Evolutionary conservation across 805 yeast species (phyloP).

Genomic region (Pichia kluyveri): DNA sequence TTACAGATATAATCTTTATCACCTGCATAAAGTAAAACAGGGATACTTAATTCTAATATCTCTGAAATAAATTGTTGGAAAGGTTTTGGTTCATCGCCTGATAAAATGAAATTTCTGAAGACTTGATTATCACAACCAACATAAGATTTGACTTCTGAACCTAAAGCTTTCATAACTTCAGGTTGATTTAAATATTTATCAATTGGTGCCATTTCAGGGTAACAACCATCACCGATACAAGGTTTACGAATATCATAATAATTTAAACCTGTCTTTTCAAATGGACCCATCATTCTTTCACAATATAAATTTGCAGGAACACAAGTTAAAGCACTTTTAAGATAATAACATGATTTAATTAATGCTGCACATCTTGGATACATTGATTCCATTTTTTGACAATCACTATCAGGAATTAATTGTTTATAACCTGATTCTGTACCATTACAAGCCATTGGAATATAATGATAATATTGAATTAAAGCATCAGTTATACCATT

Average conservation of each 20-base stretch:
- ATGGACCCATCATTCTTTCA: constrained; percentile 76
- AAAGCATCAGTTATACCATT: constrained; percentile 86
- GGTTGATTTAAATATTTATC: constrained; percentile 72
- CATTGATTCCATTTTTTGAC: constrained; percentile 57
- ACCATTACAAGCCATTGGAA: constrained; percentile 84
- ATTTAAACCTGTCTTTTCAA: constrained; percentile 77
- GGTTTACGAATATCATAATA: constrained; percentile 80
- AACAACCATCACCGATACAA: constrained; percentile 69
- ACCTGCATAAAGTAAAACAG: constrained; percentile 88
- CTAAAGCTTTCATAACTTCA: constrained; percentile 71
- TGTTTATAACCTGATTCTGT: constrained; percentile 74
- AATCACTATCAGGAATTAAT: constrained; percentile 69
- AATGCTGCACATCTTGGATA: constrained; percentile 73
- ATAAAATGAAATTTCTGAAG: constrained; percentile 68
- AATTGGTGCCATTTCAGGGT: constrained; percentile 66
- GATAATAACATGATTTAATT: constrained; percentile 68
- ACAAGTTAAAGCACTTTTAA: constrained; percentile 74
- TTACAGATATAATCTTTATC: constrained; percentile 95
- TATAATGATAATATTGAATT: constrained; percentile 66
- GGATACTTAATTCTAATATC: constrained; percentile 62
- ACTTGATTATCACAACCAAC: constrained; percentile 72
- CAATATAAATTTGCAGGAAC: constrained; percentile 89
- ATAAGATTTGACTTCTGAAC: constrained; percentile 80
- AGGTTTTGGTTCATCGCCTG: constrained; percentile 92
- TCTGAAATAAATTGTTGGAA: constrained; percentile 68